Conservation (phyloP, 1,284 basidiomycete genomes). For the Pseudozyma sp. region DNA sequence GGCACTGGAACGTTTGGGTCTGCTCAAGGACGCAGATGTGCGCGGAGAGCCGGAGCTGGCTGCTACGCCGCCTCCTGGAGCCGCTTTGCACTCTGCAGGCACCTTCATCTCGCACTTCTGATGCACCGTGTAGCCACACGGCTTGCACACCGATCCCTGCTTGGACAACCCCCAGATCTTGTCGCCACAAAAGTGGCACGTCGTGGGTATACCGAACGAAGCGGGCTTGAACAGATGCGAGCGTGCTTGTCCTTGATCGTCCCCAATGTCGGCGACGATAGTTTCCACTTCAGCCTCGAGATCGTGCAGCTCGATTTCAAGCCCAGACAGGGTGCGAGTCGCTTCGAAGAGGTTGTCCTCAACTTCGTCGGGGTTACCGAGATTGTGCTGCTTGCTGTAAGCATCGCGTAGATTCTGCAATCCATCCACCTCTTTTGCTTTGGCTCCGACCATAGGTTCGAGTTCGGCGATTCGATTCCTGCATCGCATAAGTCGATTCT, state of each 20-base stretch:
- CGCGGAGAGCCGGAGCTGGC: constrained; percentile 4
- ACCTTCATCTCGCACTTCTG: constrained; percentile 63
- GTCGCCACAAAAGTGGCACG: constrained; percentile 51
- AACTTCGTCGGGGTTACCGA: constrained; percentile 55
- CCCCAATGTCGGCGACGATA: constrained; percentile 42
- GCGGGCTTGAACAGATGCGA: constrained; percentile 58
- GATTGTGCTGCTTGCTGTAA: constrained; percentile 37
- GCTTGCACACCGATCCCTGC: constrained; percentile 55
- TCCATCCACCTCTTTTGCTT: constrained; percentile 44
- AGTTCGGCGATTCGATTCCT: constrained; percentile 41
- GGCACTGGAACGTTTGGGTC: constrained; percentile 22
- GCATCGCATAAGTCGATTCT: constrained; percentile 50
- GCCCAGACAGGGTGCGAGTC: constrained; percentile 17
- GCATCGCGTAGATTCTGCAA: constrained; percentile 52
- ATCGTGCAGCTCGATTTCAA: constrained; percentile 44
- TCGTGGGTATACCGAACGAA: constrained; percentile 55
- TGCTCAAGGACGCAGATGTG: constrained; percentile 2
- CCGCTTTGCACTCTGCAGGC: constrained; percentile 53
- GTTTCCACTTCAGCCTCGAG: constrained; percentile 45
- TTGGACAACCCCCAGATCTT: constrained; percentile 58
- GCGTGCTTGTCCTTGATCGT: constrained; percentile 44
- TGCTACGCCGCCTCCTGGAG: constrained; percentile 6
- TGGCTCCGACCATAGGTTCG: constrained; percentile 36
- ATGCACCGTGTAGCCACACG: constrained; percentile 57
- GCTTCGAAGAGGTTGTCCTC: constrained; percentile 55